These are phyloP conservation scores for Flaveria robusta DNA, from an alignment of 129 eudicot species.

Conservation along the genomic window DNA sequence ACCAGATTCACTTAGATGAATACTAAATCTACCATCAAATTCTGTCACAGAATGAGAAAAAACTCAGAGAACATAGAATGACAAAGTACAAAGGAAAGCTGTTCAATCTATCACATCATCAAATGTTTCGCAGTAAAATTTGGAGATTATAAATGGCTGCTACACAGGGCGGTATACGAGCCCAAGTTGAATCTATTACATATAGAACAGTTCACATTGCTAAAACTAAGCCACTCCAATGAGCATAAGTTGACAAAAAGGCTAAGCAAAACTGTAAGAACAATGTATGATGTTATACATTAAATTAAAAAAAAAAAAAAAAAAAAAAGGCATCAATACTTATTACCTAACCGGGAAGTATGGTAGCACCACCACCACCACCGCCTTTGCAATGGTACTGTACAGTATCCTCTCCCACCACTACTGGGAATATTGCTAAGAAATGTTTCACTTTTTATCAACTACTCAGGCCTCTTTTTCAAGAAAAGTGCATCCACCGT, in stretches of 20 bases:
- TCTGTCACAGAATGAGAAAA: too few relatives aligned
- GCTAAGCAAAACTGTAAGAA: slow-evolving; percentile 34
- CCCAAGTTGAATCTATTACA: slow-evolving; percentile 16
- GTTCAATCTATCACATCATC: neutral
- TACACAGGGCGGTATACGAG: neutral
- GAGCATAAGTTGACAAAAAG: slow-evolving; percentile 13
- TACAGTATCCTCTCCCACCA: slow-evolving; percentile 57
- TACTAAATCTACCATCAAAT: too few relatives aligned
- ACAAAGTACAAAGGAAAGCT: slow-evolving; percentile 20
- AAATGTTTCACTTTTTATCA: slow-evolving; percentile 30
- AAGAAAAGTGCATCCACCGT: slow-evolving; percentile 30
- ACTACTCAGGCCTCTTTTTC: slow-evolving; percentile 16
- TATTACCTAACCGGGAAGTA: slow-evolving; percentile 28
- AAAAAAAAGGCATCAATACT: slow-evolving; percentile 21
- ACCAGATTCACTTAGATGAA: too few relatives aligned
- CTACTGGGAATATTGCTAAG: slow-evolving; percentile 33
- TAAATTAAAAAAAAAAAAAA: slow-evolving; percentile 18
- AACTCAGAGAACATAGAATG: too few relatives aligned
- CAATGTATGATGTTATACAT: slow-evolving; percentile 32
- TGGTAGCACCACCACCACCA: slow-evolving; percentile 30
- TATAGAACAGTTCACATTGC: slow-evolving; percentile 33
- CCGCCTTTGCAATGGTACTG: slow-evolving; percentile 57
- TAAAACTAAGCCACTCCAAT: slow-evolving; percentile 35
- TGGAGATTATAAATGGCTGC: slow-evolving; percentile 4
- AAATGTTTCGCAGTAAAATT: slow-evolving; percentile 26